These are phyloP conservation scores for Aspergillus affinis DNA, from an alignment of 495 filamentous ascomycete species.

Conservation along the genomic window DNA sequence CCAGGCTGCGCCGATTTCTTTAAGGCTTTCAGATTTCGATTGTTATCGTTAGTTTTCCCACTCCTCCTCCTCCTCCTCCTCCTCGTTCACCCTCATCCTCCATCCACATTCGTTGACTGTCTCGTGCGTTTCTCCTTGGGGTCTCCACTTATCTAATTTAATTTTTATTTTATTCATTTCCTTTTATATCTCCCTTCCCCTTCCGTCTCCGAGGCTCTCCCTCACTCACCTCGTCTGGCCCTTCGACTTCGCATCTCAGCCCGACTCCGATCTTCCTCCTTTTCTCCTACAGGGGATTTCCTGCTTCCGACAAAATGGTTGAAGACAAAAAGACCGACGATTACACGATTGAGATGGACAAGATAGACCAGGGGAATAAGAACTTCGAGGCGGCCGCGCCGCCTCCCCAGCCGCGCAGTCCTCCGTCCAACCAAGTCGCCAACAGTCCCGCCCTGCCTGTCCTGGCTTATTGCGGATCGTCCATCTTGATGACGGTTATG, in stretches of 20 bases:
- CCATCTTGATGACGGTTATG: conserved; percentile 97
- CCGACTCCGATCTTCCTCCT: conserved; percentile 1
- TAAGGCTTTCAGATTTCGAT: background rate
- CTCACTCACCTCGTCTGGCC: conserved; percentile 9
- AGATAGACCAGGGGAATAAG: conserved; percentile 60
- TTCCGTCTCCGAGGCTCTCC: conserved; percentile 11
- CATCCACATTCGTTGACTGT: background rate
- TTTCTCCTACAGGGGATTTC: background rate
- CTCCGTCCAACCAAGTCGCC: conserved; percentile 41
- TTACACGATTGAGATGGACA: conserved; percentile 69
- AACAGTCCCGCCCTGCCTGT: conserved; percentile 80
- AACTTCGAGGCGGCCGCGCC: conserved; percentile 50
- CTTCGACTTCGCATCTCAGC: background rate
- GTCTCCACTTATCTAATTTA: background rate
- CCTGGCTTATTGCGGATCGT: conserved; percentile 87
- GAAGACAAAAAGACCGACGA: conserved; percentile 89
- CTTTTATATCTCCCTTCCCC: conserved; percentile 10
- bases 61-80: conserved; percentile 3
- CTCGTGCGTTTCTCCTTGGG: background rate
- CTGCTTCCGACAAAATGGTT: conserved; percentile 47
- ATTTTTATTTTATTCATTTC: background rate
- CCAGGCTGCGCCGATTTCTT: no score
- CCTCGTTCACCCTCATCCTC: background rate
- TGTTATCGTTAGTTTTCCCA: conserved; percentile 7
- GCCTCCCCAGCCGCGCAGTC: conserved; percentile 36